phyloP scores from a whole-genome alignment of 331 rosid genomes.

The Spiraea crenata region DNA sequence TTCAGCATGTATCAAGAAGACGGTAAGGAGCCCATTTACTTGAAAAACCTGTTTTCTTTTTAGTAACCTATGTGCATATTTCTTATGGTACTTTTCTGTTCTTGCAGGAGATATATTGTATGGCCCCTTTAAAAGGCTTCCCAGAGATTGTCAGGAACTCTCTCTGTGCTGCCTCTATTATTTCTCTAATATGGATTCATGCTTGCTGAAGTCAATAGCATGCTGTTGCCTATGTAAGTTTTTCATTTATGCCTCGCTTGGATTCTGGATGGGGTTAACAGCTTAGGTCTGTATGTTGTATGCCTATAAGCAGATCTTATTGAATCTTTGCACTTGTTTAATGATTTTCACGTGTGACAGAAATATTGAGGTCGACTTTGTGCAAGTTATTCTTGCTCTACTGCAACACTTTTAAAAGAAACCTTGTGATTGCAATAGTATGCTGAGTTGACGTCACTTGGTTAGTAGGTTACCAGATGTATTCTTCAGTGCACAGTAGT shows the following conservation, averaged over 20 bases:
- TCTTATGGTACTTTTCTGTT: conserved; percentile 25
- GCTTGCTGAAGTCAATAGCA: conserved; percentile 56
- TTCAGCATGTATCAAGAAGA: conserved; percentile 42
- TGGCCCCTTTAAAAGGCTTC: conserved; percentile 80
- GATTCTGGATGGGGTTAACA: conserved; percentile 17
- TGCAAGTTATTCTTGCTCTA: neutral
- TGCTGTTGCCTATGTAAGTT: conserved; percentile 79
- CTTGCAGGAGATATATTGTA: conserved; percentile 51
- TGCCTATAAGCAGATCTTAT: neutral
- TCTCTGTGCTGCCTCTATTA: conserved; percentile 65
- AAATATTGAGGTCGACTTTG: neutral
- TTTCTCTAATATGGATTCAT: conserved; percentile 59
- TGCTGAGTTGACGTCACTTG: neutral
- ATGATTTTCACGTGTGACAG: neutral
- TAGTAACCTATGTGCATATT: conserved; percentile 5
- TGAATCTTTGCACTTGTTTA: conserved; percentile 16
- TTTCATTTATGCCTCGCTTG: conserved; percentile 9
- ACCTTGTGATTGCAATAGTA: neutral
- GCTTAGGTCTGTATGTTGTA: neutral
- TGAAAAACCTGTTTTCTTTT: conserved; percentile 11
- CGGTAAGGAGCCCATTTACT: conserved; percentile 40
- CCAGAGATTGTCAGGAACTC: conserved; percentile 73
- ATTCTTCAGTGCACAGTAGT: neutral
- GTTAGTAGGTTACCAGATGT: neutral
- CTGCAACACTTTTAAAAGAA: neutral